Evolutionary conservation across 495 filamentous ascomycete genomes (phyloP), one percentile per base, ranked within the genome.

Genomic region (Aspergillus coremiiformis): DNA sequence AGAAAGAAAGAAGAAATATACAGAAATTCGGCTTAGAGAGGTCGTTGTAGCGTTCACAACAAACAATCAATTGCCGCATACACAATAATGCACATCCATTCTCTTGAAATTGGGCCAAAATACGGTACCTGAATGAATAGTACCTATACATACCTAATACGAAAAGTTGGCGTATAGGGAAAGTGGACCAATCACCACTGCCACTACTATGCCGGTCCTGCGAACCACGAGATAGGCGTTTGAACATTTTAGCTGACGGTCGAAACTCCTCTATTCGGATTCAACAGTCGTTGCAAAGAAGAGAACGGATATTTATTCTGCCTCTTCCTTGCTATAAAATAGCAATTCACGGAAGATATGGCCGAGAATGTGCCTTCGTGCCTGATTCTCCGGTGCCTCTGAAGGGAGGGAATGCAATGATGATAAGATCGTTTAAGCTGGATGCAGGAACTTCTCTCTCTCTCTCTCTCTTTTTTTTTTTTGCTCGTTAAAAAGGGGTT

Each of bases 141-240:
- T n/a, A n/a, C n/a, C n/a, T n/a, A n/a, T n/a, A 66, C 66, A 63
- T 68, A 90, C 86, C 86, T 54, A 90, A 69, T 37, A 90, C 79
- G 55, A 88, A 80, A 56, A 90, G 69, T 67, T 90, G 86, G 53
- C 75, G 78, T 43, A 73, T 61, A 32, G 78, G 78, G 69, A 81
- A 79, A 22, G 62, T 50, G 46, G 71, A 59, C 64, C 58, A 66
- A 61, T 74, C 64, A 52, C 64, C 63, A 14, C 42, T 39, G 58
- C 60, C 52, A 59, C 64, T 59, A 52, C 58, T 61, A 47, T 63
- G 63, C 53, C 66, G 61, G 55, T 60, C 52, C 62, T 66, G 67
- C 49, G 69, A 51, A 63, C 66, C 71, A 63, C 66, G 70, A 20
- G 69, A 59, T 46, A 60, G 68, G 47, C 61, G 63, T 64, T 65